Conservation (phyloP, 2,329 filamentous ascomycete genomes). For the Paracamarosporium sp. region DNA sequence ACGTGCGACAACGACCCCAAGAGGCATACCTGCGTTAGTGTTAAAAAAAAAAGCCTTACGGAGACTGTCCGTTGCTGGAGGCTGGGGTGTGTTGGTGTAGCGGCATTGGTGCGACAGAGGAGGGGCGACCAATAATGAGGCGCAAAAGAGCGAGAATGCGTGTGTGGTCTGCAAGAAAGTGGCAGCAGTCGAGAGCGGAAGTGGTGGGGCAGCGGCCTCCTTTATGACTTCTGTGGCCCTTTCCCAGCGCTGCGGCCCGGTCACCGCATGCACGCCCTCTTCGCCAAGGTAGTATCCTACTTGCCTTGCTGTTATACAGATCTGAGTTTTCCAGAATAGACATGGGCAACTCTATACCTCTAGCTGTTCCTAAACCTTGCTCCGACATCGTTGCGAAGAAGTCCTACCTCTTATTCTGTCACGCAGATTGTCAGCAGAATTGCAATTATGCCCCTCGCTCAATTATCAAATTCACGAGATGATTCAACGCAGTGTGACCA, state of each 20-base stretch:
- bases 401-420: too few relatives aligned
- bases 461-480: too few relatives aligned
- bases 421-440: too few relatives aligned
- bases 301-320: background rate
- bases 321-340: background rate
- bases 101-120: constrained; percentile 6
- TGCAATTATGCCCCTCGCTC: too few relatives aligned
- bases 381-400: too few relatives aligned
- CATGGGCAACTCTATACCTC: background rate
- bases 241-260: background rate
- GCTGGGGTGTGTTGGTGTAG: background rate
- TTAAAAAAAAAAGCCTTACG: constrained; percentile 18
- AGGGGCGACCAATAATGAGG: constrained; percentile 10
- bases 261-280: background rate
- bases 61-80: constrained; percentile 2
- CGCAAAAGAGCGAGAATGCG: background rate
- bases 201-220: background rate
- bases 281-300: background rate
- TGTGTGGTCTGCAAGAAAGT: background rate
- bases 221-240: constrained; percentile 1
- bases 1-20: too few relatives aligned
- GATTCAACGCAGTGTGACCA: constrained; percentile 8
- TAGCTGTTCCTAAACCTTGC: too few relatives aligned
- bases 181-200: background rate
- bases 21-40: constrained; percentile 17